These are phyloP conservation scores for Starmerella etchellsii DNA, from an alignment of 805 yeast genomes.

Conservation along the genomic window DNA sequence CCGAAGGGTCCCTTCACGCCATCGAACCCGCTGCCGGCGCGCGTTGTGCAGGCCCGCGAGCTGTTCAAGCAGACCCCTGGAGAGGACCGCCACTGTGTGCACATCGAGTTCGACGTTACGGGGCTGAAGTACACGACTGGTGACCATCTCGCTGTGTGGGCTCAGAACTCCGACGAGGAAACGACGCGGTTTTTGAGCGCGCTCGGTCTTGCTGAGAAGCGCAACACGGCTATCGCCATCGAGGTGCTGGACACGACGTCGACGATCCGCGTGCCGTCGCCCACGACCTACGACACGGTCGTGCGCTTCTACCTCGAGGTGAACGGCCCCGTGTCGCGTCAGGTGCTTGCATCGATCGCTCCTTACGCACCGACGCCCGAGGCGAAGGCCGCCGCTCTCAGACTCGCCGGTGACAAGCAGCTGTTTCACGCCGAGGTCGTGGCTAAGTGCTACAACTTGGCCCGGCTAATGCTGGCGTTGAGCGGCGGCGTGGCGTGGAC, in stretches of 20 bases:
- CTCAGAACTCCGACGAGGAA: constrained; percentile 71
- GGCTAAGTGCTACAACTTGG: constrained; percentile 49
- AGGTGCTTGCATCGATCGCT: constrained; percentile 55
- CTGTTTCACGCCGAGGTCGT: constrained; percentile 55
- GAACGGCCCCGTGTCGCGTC: constrained; percentile 87
- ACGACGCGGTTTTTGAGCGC: constrained; percentile 52
- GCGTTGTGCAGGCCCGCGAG: constrained; percentile 48
- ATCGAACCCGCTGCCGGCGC: constrained; percentile 71
- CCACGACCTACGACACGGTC: constrained; percentile 81
- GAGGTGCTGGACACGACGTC: constrained; percentile 48
- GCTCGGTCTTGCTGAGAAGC: constrained; percentile 41
- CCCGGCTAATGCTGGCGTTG: constrained; percentile 54
- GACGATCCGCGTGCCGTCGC: constrained; percentile 33
- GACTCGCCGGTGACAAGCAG: constrained; percentile 54
- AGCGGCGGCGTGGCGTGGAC: constrained; percentile 62
- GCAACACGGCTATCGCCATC: constrained; percentile 44
- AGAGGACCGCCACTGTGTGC: constrained; percentile 63
- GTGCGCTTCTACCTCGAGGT: constrained; percentile 81
- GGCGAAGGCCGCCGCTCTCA: constrained; percentile 36
- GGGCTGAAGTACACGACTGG: constrained; percentile 80
- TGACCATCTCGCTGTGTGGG: constrained; percentile 92
- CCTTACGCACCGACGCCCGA: constrained; percentile 68
- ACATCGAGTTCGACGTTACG: constrained; percentile 74
- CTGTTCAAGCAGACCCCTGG: constrained; percentile 39
- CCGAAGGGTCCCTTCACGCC: constrained; percentile 50